Base-by-base conservation (phyloP, 1,284 basidiomycete genomes). In the Papiliotrema fonsecae region DNA sequence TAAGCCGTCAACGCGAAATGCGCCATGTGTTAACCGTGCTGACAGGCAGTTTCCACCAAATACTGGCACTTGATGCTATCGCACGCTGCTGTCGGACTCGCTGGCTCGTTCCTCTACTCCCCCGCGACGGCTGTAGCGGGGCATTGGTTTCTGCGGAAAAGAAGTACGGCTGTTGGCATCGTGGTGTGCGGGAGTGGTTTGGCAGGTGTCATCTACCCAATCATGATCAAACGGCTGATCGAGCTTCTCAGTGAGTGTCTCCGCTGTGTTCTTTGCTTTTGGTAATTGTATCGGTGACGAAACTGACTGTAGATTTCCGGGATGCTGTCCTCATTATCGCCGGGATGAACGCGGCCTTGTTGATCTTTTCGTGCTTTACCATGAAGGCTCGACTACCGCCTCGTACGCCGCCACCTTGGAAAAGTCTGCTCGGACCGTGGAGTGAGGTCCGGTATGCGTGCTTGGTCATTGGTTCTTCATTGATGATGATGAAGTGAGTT, bases 1-100 rank as follows among this genome's bases (percentile, higher is more conserved):
- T n/a, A n/a, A n/a, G n/a, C n/a, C n/a, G n/a, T n/a, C n/a, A n/a
- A n/a, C n/a, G n/a, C n/a, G n/a, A n/a, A n/a, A n/a, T n/a, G 6
- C 5, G 13, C 2, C n/a, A 11, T 14, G 40, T 26, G 16, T 4
- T 42, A 24, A 18, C 6, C 18, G 28, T 21, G 30, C 41, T 43
- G 10, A 43, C 41, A 9, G n/a, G 6, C 50, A 58, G 64, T 73
- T 50, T 69, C 63, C 25, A 51, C 64, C 18, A 56, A 62, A 39
- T 73, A 65, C 55, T 73, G 67, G 50, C 71, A 73, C 42, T 67
- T 73, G 55, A 52, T 72, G 22, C 62, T 72, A 4, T 64, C 66
- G 1, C 67, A 67, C 32, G 43, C 65, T 9, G 54, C 65, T 2
- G 70, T 68, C 44, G 69, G 71, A 25, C 45, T 66, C 10, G 59